Evolutionary conservation across 176 grass and related monocot genomes (phyloP).

Genomic region (barley (Hordeum vulgare)): DNA sequence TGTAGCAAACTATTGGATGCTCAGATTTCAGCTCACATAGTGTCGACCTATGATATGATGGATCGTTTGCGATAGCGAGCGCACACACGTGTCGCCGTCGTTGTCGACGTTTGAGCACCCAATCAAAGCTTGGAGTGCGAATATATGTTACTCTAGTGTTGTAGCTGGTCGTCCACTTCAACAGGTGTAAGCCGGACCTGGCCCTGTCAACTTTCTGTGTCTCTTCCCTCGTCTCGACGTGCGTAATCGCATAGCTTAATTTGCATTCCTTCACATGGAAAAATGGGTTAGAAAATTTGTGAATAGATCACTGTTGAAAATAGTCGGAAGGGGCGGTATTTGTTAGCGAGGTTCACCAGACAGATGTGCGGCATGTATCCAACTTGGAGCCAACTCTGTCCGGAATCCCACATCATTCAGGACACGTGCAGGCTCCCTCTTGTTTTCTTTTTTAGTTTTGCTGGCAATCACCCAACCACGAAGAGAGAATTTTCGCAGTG

Average conservation of each 20-base stretch:
- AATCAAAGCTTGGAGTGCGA: background rate
- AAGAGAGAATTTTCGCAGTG: background rate
- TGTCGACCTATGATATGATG: background rate
- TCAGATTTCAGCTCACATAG: background rate
- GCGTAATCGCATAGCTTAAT: background rate
- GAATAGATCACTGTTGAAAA: background rate
- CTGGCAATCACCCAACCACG: background rate
- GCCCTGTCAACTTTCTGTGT: slow-evolving; percentile 3
- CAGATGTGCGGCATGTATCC: background rate
- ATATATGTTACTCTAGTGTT: slow-evolving; percentile 23
- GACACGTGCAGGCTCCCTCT: background rate
- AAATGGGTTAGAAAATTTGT: background rate
- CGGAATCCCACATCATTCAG: background rate
- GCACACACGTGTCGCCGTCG: slow-evolving; percentile 9
- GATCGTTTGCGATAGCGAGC: background rate
- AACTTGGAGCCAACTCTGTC: background rate
- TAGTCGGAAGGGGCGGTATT: too few relatives aligned
- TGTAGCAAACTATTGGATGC: background rate
- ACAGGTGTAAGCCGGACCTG: background rate
- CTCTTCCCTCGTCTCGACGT: background rate
- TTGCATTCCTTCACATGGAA: background rate
- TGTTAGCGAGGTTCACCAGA: background rate
- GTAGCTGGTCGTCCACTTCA: background rate
- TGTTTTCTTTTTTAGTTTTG: background rate
- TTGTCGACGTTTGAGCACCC: background rate